Conservation (phyloP, 2,329 filamentous ascomycete species). For the Ophiostoma quercus region DNA sequence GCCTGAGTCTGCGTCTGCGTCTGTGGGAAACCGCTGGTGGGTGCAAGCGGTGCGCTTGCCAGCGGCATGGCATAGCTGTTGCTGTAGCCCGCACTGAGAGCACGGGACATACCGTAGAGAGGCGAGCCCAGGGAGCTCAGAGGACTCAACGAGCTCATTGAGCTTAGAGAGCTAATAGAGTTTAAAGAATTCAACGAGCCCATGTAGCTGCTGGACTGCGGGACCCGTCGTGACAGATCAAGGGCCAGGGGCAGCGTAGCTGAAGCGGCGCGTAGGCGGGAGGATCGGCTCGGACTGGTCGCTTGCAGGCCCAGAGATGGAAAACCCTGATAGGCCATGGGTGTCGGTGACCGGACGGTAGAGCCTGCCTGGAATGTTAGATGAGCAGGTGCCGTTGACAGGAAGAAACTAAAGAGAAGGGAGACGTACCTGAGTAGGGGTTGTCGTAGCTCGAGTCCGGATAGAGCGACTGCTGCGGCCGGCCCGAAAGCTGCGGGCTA, state of each 20-base stretch:
- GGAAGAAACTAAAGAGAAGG: conserved; percentile 14
- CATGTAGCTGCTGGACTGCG: background rate
- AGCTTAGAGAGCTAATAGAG: background rate
- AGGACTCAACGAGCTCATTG: too few species aligned
- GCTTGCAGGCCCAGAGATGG: conserved; percentile 39
- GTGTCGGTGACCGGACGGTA: conserved; percentile 45
- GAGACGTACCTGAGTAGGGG: conserved; percentile 48
- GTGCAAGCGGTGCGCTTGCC: background rate
- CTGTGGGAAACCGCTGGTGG: background rate
- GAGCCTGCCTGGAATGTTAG: conserved; percentile 36
- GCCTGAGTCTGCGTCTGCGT: background rate
- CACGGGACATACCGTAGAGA: background rate
- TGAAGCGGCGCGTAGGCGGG: conserved; percentile 48
- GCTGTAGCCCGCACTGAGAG: background rate
- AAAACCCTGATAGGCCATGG: conserved; percentile 47
- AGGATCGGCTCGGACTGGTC: conserved; percentile 37
- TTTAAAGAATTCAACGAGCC: background rate
- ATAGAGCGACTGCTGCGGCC: conserved; percentile 39
- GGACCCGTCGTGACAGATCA: conserved; percentile 29
- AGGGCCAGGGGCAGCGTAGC: conserved; percentile 41
- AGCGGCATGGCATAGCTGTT: background rate
- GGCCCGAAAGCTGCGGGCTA: conserved; percentile 28
- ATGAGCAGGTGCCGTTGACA: conserved; percentile 18
- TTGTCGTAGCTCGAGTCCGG: conserved; percentile 45
- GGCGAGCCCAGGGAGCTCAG: background rate